Evolutionary conservation across 345 rosid genomes (phyloP).

Genomic region (Populus davidiana): DNA sequence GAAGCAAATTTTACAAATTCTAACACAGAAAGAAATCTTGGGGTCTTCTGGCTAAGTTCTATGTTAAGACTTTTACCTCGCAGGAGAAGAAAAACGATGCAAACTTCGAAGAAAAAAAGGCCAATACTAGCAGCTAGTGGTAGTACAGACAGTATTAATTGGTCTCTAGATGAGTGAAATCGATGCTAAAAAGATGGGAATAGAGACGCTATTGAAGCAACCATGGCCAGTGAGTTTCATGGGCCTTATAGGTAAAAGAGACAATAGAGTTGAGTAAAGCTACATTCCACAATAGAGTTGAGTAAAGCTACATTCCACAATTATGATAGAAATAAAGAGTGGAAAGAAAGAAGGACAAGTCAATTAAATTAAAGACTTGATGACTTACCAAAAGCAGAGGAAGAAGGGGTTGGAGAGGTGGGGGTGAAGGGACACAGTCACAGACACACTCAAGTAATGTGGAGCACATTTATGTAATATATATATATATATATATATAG

Average conservation of each 20-base stretch:
- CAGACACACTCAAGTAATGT: neutral
- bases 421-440: neutral
- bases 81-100: neutral
- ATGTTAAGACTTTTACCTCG: neutral
- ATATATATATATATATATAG: neutral
- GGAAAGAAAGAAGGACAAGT: neutral
- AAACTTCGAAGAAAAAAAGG: neutral
- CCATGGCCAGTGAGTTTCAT: neutral
- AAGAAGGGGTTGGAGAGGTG: conserved; percentile 6
- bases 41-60: neutral
- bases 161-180: conserved; percentile 1
- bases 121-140: neutral
- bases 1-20: neutral
- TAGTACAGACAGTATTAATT: neutral
- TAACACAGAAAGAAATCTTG: neutral
- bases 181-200: conserved; percentile 3
- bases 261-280: conserved; percentile 35
- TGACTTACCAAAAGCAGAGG: conserved; percentile 18
- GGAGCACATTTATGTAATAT: neutral
- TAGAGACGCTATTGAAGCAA: conserved; percentile 16
- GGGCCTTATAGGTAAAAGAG: conserved; percentile 19
- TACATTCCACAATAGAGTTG: conserved; percentile 30
- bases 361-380: conserved; percentile 12
- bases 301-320: conserved; percentile 36
- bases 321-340: conserved; percentile 22